Base-by-base conservation (phyloP, 441 rosid genomes). In the Mallotus repandus region DNA sequence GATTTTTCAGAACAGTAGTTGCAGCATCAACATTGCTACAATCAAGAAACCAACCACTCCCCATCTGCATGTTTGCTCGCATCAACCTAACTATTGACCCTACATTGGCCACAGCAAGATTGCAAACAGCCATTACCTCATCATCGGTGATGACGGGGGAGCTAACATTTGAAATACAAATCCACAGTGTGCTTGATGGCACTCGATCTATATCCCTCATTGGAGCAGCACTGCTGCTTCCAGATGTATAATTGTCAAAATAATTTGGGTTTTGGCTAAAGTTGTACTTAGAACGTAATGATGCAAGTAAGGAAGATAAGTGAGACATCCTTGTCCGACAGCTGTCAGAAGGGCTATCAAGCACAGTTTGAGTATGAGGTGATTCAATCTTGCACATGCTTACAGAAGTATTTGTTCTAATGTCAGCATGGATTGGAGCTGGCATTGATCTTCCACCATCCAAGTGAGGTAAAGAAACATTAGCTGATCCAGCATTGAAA, bases 361-460 rank as follows among this genome's bases (percentile, higher is more conserved):
- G 67, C 68, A 77, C 38, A 69, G 73, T 25, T 66, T 82, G 86
- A 71, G 84, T 71, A 75, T 70, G 84, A 22, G 89, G 88, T 38
- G 88, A 88, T 73, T 76, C 84, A 56, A 75, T 75, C 73, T 71
- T 82, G 72, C 88, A 75, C 76, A 84, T 67, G 81, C 74, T 84
- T 71, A 80, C 87, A 46, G 81, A 68, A 72, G 61, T 81, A 75
- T 57, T 84, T 64, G 76, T 81, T 77, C 86, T 81, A 22, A 74
- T 15, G 25, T 86, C 92, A 73, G 71, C 63, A 58, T 76, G 81
- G 70, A 68, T 59, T 74, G 86, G 63, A 52, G 80, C 70, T 45
- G 82, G 76, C 70, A 76, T 83, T 79, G 89, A 85, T 83, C 92
- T 89, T 73, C 79, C 82, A 73, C 82, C 81, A 68, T 91, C 93